Base-by-base conservation (phyloP, 2,329 filamentous ascomycete genomes). In the Nothophaeocryptopus gaeumannii region DNA sequence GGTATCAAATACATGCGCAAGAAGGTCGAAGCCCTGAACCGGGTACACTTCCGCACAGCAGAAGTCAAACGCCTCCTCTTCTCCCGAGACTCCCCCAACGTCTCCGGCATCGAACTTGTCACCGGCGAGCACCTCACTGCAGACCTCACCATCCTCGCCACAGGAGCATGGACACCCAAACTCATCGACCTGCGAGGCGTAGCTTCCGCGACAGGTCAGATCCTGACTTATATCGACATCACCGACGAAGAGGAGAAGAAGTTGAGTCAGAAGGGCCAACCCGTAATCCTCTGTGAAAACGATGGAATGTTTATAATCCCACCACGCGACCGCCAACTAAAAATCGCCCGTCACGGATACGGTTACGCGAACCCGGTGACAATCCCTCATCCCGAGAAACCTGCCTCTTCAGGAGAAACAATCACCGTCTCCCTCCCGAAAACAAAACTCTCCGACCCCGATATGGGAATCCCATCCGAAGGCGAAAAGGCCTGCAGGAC, bases 91-190 rank as follows among this genome's bases (percentile, higher is more conserved):
- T 45, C 51, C 11, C 45, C 47, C 26, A 63, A 59, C 39, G 72
- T 81, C n/a, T 74, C 76, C 1, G 88, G 88, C 31, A 86, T 75
- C 15, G 74, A 71, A n/a, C 70, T 87, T 9, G 61, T 63, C 2
- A 71, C 79, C 53, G 77, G 76, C 1, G 67, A 68, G 5, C 71
- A 65, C 8, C 56, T 89, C 5, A 72, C 70, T 3, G 88, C 86
- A 2, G 86, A 89, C 51, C 76, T 95, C 7, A 84, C 88, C 31
- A 76, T 96, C 47, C 77, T 95, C 2, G 90, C 92, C 0, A 84
- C 90, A 0, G 92, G 92, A 12, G 90, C 92, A 4, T 97, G 92
- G 91, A 89, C 88, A 2, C 81, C 84, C 2, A 78, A 80, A 1
- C 77, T 96, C 15, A 72, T 96, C 48, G 87, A 96, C 68, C 74